Base-by-base conservation (phyloP, 2,329 filamentous ascomycete genomes). In the Chrysosporium queenslandicum region DNA sequence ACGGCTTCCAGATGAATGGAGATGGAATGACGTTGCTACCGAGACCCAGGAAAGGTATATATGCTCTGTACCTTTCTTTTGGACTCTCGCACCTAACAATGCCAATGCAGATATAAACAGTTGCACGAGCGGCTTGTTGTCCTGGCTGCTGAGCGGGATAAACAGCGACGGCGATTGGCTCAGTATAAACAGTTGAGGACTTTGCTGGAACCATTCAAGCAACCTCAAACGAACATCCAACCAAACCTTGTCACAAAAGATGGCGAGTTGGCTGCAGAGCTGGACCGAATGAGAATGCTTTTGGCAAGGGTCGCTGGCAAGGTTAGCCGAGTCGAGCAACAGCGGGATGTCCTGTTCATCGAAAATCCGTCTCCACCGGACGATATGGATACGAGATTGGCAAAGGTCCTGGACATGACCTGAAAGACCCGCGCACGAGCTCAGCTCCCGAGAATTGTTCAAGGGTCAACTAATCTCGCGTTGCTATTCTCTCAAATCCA, bases 211-310 rank as follows among this genome's bases (percentile, higher is more conserved):
- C 76, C 76, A 1, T 77, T 78, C 50, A 62, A 69, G 27, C 64
- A 74, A 23, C 74, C 77, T 0, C 70, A 71, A 54, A 63, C 69
- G 36, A 74, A 71, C 47, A 71, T 80, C 37, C 77, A 80, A 57
- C 76, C 76, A 1, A 79, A 79, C 56, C 64, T 80, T 21, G 70
- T 77, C 29, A 76, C 74, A 30, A 68, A 68, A 47, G 75, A 79
- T 58, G 72, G 73, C 9, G 73, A 75, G 53, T 63, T 80, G 47
- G 67, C 67, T 11, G 64, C 68, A 14, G 76, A 79, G 59, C 54
- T 80, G 53, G 70, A 71, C 46, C 74, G 71, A 60, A 76, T 74
- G 65, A 66, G 71, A 50, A 72, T 73, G 61, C 61, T 75, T 43
- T 63, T 73, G 46, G 71, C 71, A 25, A 65, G 71, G 37, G 71